phyloP scores from a whole-genome alignment of 2,329 filamentous ascomycete genomes.

The Massarina eburnea region DNA sequence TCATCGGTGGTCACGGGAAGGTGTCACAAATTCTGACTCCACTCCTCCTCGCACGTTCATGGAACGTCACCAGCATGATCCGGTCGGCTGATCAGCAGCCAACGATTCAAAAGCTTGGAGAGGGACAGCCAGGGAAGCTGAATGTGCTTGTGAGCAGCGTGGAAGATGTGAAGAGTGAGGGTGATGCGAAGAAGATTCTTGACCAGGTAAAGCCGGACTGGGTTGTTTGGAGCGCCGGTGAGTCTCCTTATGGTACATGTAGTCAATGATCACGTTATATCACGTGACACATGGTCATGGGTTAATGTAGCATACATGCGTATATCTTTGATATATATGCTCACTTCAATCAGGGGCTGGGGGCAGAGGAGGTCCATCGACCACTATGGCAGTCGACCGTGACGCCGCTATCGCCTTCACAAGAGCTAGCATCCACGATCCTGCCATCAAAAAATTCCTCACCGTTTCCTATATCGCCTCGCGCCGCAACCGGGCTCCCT shows the following conservation, averaged over 20 bases:
- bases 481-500: slow-evolving; percentile 50
- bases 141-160: slow-evolving; percentile 70
- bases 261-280: not conserved
- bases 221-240: slow-evolving; percentile 69
- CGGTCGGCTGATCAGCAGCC: slow-evolving; percentile 68
- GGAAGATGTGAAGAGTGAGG: slow-evolving; percentile 67
- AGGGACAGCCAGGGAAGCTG: slow-evolving; percentile 63
- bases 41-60: slow-evolving; percentile 71
- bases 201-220: slow-evolving; percentile 64
- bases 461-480: slow-evolving; percentile 58
- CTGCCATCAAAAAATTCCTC: slow-evolving; percentile 55
- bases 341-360: slow-evolving; percentile 51
- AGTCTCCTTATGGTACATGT: slow-evolving; percentile 12
- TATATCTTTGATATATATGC: not conserved
- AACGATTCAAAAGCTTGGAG: slow-evolving; percentile 63
- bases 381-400: slow-evolving; percentile 57
- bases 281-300: not conserved
- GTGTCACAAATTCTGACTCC: slow-evolving; percentile 74
- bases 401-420: slow-evolving; percentile 59
- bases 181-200: slow-evolving; percentile 64
- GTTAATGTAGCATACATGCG: too few species aligned
- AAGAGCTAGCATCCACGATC: slow-evolving; percentile 48
- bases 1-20: slow-evolving; percentile 83
- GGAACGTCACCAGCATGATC: slow-evolving; percentile 78
- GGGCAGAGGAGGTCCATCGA: slow-evolving; percentile 54